phyloP scores from a whole-genome alignment of 2,329 filamentous ascomycete species.

The Ophiostoma perfectum region DNA sequence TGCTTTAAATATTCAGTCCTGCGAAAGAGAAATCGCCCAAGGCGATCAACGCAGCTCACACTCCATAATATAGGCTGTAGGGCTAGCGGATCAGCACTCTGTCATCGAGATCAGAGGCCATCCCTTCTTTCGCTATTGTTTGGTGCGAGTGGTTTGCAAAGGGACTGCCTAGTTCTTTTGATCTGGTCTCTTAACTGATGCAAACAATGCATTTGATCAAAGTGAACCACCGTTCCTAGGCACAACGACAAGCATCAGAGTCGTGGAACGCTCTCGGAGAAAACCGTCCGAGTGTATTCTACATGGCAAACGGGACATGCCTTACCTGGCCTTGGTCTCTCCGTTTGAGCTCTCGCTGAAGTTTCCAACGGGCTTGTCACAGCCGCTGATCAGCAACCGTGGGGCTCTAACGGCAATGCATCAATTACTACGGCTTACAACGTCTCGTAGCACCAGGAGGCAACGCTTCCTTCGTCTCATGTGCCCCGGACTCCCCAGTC shows the following conservation, averaged over 20 bases:
- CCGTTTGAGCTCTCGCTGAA: not conserved
- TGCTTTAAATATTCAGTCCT: not conserved
- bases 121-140: not conserved
- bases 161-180: not conserved
- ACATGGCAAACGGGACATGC: conserved; percentile 1
- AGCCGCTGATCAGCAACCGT: not conserved
- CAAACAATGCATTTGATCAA: not conserved
- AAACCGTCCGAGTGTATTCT: not conserved
- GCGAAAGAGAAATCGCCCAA: not conserved
- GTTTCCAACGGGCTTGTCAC: not conserved
- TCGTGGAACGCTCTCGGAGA: not conserved
- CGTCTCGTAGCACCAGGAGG: not conserved
- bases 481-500: too few species aligned
- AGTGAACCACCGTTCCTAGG: not conserved
- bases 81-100: conserved; percentile 3
- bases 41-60: not conserved
- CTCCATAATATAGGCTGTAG: not conserved
- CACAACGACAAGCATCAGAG: not conserved
- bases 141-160: not conserved
- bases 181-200: not conserved
- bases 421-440: not conserved
- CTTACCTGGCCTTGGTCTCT: not conserved
- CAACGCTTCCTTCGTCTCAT: too few species aligned
- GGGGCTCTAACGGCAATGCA: not conserved
- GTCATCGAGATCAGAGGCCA: conserved; percentile 1